Percentiles rank a stretch among this genome's conserved stretches.
These are phyloP conservation scores for Pseudogymnoascus sp. DNA, from an alignment of 2,329 filamentous ascomycete genomes.

Conservation along the genomic window DNA sequence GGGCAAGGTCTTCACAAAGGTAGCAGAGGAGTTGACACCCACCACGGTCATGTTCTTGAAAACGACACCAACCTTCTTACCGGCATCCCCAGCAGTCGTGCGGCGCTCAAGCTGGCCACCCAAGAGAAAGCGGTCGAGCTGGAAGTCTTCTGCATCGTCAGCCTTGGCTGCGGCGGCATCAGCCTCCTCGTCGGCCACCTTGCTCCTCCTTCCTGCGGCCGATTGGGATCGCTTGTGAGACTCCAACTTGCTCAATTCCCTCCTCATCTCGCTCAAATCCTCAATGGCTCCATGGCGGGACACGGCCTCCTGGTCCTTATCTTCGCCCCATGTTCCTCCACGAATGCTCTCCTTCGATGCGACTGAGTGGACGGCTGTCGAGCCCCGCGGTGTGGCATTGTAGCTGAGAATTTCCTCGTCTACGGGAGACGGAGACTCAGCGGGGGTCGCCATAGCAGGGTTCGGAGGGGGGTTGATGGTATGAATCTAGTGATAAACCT, in stretches of 20 bases:
- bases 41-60: slow-evolving; percentile 71
- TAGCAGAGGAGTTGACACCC: slow-evolving; percentile 57
- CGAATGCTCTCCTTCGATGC: neutral
- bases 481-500: neutral
- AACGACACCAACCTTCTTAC: slow-evolving; percentile 70
- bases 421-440: slow-evolving; percentile 4
- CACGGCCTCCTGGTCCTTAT: slow-evolving; percentile 2
- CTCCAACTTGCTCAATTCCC: neutral
- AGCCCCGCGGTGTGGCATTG: neutral
- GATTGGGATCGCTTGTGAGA: neutral
- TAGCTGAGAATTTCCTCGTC: slow-evolving; percentile 1
- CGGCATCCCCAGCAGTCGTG: slow-evolving; percentile 51
- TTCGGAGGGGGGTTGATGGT: neutral
- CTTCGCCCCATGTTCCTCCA: slow-evolving; percentile 6
- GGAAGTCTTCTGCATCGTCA: slow-evolving; percentile 52
- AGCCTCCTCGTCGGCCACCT: neutral
- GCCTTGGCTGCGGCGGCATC: slow-evolving; percentile 16
- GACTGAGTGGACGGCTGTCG: slow-evolving; percentile 1
- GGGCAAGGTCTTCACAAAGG: slow-evolving; percentile 65
- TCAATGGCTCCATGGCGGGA: slow-evolving; percentile 1
- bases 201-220: neutral
- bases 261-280: neutral
- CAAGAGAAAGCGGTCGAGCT: slow-evolving; percentile 62
- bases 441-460: slow-evolving; percentile 1
- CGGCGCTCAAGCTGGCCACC: slow-evolving; percentile 71